Base-by-base conservation (phyloP, 2,329 filamentous ascomycete species). In the Pyrenochaeta sp. region DNA sequence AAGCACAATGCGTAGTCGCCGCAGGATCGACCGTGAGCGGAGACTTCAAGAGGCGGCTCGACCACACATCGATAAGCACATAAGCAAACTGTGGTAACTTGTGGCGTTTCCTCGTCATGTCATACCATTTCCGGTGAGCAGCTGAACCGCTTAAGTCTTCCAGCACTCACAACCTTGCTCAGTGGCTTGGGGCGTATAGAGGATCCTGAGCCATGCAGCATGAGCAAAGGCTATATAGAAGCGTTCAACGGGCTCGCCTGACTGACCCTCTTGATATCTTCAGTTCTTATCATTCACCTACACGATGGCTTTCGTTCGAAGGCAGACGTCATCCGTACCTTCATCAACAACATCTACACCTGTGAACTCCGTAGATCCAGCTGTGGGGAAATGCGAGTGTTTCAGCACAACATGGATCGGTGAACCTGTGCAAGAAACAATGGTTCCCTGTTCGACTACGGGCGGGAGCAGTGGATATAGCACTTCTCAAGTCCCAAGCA, bases 101-200 rank as follows among this genome's bases (percentile, higher is more conserved):
- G 40, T 50, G 52, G 39, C 37, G 37, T 30, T 37, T 19, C 24
- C 30, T 55, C 46, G 47, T 37, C 37, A 53, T 44, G 15, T 25
- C 47, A 22, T 37, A 22, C 52, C 34, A 24, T 22, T 46, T 52
- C 50, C 50, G 50, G 50, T 24, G 30, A 46, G 28, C 37, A 56
- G 50, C 42, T 44, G 47, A 37, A 39, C 30, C 3, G 22, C 40
- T 13, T 24, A 10, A 22, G 28, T 5, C 5, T 30, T 30, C 28
- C 28, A 9, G 9, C 28, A 30, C 28, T 30, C 5, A 9, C 28
- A 30, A 30, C 9, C 28, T 30, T 30, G 28, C 28, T 30, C 9
- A 9, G 34, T 36, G 34, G 34, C 34, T 36, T 36, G 6, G 34
- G 28, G 28, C 28, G 28, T 9, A 30, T 9, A 30, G 5, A 5